Evolutionary conservation across 2,329 filamentous ascomycete species (phyloP).

Genomic region (Pyrenochaeta sp.): DNA sequence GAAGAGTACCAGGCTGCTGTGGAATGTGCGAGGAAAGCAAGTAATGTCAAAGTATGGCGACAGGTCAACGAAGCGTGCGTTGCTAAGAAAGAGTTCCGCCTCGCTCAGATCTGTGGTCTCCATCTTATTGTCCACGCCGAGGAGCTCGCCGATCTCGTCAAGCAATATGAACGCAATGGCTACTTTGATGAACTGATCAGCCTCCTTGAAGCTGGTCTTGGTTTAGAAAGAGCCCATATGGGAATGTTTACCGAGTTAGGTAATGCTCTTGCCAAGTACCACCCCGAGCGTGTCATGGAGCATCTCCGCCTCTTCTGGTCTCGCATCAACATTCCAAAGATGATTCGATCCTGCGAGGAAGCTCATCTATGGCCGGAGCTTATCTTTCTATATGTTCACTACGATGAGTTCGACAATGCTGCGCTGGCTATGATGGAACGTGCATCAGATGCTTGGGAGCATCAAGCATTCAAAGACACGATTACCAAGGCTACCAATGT

Average conservation of each 20-base stretch:
- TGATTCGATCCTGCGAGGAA: constrained; percentile 92
- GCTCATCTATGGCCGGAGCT: constrained; percentile 97
- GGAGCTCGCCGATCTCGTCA: constrained; percentile 89
- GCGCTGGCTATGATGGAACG: constrained; percentile 98
- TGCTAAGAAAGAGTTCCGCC: constrained; percentile 96
- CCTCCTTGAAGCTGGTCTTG: constrained; percentile 92
- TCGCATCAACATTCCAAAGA: constrained; percentile 96
- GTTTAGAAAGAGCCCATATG: constrained; percentile 90
- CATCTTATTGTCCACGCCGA: constrained; percentile 98
- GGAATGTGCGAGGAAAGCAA: constrained; percentile 96
- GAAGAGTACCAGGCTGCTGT: constrained; percentile 97
- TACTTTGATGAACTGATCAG: constrained; percentile 99
- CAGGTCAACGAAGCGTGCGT: constrained; percentile 97
- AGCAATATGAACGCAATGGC: constrained; percentile 95
- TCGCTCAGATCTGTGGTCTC: constrained; percentile 97
- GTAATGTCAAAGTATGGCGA: constrained; percentile 99
- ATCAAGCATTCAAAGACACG: constrained; percentile 99
- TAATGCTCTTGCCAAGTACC: constrained; percentile 92
- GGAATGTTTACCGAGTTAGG: constrained; percentile 95
- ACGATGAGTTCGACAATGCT: constrained; percentile 98
- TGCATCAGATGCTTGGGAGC: constrained; percentile 97
- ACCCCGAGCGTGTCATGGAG: constrained; percentile 96
- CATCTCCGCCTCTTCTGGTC: constrained; percentile 99
- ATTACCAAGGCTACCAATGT: constrained; percentile 97
- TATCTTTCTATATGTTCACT: constrained; percentile 97